Conservation (phyloP, 2,329 filamentous ascomycete genomes). For the Colletotrichum brevisporum region DNA sequence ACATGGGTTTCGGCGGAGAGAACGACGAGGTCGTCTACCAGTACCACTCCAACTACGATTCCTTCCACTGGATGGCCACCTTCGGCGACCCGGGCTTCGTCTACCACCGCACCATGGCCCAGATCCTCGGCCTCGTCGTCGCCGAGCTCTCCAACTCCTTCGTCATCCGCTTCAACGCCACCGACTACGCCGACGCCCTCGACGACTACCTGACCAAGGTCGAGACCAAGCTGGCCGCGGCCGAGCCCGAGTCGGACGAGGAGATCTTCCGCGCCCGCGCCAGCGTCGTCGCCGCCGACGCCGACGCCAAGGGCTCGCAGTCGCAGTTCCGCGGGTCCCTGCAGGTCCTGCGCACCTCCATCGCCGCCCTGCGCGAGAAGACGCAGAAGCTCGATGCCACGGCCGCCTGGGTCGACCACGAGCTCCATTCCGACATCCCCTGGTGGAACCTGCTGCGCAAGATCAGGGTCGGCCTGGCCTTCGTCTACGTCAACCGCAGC, state of each 20-base stretch:
- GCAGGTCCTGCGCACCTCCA: conserved; percentile 53
- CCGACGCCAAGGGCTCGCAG: conserved; percentile 50
- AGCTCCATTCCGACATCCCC: conserved; percentile 70
- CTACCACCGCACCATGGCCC: conserved; percentile 77
- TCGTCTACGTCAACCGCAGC: conserved; percentile 79
- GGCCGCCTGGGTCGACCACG: conserved; percentile 57
- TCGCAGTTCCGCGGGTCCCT: conserved; percentile 58
- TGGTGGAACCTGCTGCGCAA: conserved; percentile 85
- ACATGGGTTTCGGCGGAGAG: conserved; percentile 70
- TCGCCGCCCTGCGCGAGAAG: conserved; percentile 54
- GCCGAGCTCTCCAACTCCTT: conserved; percentile 73
- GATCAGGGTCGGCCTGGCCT: conserved; percentile 72
- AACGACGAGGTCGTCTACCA: conserved; percentile 74
- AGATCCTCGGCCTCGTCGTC: conserved; percentile 73
- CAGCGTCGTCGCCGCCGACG: conserved; percentile 39
- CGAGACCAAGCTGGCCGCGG: conserved; percentile 61
- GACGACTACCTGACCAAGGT: conserved; percentile 65
- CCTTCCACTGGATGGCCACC: conserved; percentile 88
- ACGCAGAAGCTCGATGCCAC: conserved; percentile 62
- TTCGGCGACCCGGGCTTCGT: conserved; percentile 80
- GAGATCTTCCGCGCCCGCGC: conserved; percentile 46
- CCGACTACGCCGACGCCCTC: conserved; percentile 74
- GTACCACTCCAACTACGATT: conserved; percentile 94
- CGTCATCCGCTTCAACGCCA: conserved; percentile 74
- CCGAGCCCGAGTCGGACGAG: conserved; percentile 45